Base-by-base conservation (phyloP, 2,329 filamentous ascomycete species). In the Teratosphaeria epicoccoides region DNA sequence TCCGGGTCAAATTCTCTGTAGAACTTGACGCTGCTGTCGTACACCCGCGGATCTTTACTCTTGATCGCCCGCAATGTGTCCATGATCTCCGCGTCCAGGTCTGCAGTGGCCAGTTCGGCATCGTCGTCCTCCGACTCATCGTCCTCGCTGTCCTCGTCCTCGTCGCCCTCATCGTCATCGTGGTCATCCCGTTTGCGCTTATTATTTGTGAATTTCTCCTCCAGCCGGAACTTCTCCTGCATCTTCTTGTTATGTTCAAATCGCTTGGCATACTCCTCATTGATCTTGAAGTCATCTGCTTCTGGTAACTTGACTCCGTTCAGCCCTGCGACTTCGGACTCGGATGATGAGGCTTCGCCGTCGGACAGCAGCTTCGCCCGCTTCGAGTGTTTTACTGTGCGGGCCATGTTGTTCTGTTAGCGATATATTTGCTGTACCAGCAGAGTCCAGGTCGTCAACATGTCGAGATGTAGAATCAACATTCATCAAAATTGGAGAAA, bases 241-340 rank as follows among this genome's bases (percentile, higher is more conserved):
- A 91, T 81, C 73, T 95, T 95, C 75, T 97, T 96, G 73, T 98
- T 98, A 72, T 97, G 80, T 69, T 98, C 93, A 62, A 95, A 97
- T 40, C 88, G 79, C 60, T 80, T 82, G 43, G 93, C 93, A 68
- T 84, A 98, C 49, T 94, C 88, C 67, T 89, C 77, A 70, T 98
- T 97, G 70, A 98, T 84, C 67, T 86, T 89, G 67, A 97, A 62
- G 49, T 55, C 53, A 17, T 53, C 33, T 20, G n/a, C 33, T 24
- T 44, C 49, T 24, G 53, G 45, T 20, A 63, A 52, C 47, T 56
- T 43, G 6, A 63, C 61, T 22, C 60, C 61, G 22, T 58, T 57
- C 22, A 60, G 57, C 20, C 56, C 56, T n/a, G 53, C 53, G 7
- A 28, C 40, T 1, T 29, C 46, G 22, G 37, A 48, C 24, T 48